Conservation (phyloP, 345 rosid genomes). For the Lepidium africanum region DNA sequence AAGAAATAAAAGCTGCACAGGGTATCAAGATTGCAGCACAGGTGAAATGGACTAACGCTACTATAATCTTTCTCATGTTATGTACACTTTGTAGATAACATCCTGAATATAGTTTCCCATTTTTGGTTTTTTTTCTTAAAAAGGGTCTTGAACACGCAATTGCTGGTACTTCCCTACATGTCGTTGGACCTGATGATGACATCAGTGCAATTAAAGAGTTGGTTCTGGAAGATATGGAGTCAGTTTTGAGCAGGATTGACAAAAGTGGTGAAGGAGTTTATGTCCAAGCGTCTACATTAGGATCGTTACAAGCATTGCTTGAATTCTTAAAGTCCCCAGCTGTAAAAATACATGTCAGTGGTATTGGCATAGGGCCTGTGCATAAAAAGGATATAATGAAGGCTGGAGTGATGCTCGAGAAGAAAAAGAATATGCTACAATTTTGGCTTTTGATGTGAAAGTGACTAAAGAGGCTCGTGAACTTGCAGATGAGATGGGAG, state of each 20-base stretch:
- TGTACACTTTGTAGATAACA: neutral
- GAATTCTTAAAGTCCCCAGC: slow-evolving; percentile 85
- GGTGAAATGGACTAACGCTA: slow-evolving; percentile 33
- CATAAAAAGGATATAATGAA: slow-evolving; percentile 92
- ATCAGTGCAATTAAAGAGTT: slow-evolving; percentile 58
- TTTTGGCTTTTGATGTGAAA: slow-evolving; percentile 94
- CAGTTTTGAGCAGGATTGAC: slow-evolving; percentile 80
- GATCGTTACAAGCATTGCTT: slow-evolving; percentile 91
- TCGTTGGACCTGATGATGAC: slow-evolving; percentile 72
- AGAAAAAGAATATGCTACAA: slow-evolving; percentile 86
- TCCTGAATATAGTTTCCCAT: neutral
- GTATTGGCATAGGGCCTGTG: slow-evolving; percentile 85
- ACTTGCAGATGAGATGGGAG: slow-evolving; percentile 80
- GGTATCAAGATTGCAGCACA: slow-evolving; percentile 91
- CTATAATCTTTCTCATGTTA: neutral
- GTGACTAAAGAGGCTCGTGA: slow-evolving; percentile 90
- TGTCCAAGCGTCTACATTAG: slow-evolving; percentile 94
- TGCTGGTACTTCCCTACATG: slow-evolving; percentile 87
- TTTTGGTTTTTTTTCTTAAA: slow-evolving; percentile 6
- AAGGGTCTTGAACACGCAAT: slow-evolving; percentile 94
- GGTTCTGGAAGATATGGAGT: slow-evolving; percentile 83
- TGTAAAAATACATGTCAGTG: slow-evolving; percentile 87
- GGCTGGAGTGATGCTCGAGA: slow-evolving; percentile 93
- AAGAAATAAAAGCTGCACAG: slow-evolving; percentile 90
- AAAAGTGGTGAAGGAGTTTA: slow-evolving; percentile 88